Base-by-base conservation (phyloP, 1,284 basidiomycete species). In the Xerocomus cyaneibrunnescens region DNA sequence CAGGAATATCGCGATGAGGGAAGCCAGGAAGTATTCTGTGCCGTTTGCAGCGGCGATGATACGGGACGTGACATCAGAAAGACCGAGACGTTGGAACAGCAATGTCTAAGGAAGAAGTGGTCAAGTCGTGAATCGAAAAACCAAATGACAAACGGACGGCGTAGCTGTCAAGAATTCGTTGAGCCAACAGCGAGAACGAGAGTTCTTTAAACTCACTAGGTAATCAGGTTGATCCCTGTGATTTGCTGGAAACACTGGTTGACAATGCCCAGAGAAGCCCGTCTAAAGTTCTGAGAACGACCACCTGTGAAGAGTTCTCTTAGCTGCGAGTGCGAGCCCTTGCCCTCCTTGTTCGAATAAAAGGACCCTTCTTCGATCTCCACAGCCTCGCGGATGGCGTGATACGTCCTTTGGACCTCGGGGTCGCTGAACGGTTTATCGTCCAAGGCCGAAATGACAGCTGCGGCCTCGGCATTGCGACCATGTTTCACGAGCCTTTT, bases 231-330 rank as follows among this genome's bases (percentile, higher is more conserved):
- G 62, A 80, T 79, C 28, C 77, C 79, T 14, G 76, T 75, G 25
- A 86, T 80, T 64, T 89, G 87, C 65, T 89, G 84, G 71, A 88
- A 86, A 60, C 81, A 83, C 58, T 88, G 86, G 42, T 79, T 77
- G 45, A 80, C 72, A 48, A 87, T 70, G 6, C 78, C 86, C 19
- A 88, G 68, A 45, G 74, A 67, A 12, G 80, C 76, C 35, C 85
- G 74, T 49, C 84, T 74, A 67, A 86, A 81, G 66, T 87, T 87
- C 62, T 87, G 85, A 30, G 74, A 73, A 14, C 76, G 79, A 0
- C 83, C 83, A 32, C 76, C 73, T 7, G 78, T 79, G 61, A 87
- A 77, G 9, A 88, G 70, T 50, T 87, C 83, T 22, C 67, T 54
- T 2, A 66, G 43, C 19, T 56, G 56, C 17, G 64, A 59, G 22